Evolutionary conservation across 768 basidiomycete genomes (phyloP), one percentile per base, ranked within the genome.

Genomic region (Roridomyces roridus): DNA sequence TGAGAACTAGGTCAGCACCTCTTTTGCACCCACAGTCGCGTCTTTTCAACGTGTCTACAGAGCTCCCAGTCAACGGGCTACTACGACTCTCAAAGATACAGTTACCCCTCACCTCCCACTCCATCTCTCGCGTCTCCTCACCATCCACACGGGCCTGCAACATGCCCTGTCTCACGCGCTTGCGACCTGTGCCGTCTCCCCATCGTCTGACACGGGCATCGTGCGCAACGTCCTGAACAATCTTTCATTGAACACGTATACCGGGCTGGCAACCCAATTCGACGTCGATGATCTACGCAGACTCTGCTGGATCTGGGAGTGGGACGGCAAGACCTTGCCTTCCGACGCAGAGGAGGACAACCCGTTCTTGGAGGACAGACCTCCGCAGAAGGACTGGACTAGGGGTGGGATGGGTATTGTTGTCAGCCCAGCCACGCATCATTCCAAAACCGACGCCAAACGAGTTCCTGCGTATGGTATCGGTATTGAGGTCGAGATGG

Each of bases 291-390:
- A 92, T 65, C 76, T 94, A 42, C 83, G 77, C 53, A 80, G 88
- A 55, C 80, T 94, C 18, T 93, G 92, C 72, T 94, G 92, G 92
- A 57, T 94, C 15, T 93, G 92, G 91, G 92, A 94, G 68, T 94
- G 92, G 92, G 86, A 92, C 65, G 80, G 82, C 6, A 70, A 80
- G 40, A 58, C 76, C 6, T 49, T 82, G 4, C 75, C 80, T 3
- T 2, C 51, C 21, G n/a, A 49, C 21, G 55, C 75, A 6, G 83
- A 84, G 12, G 89, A 89, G 14, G 82, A 88, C 6, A 92, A 92
- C 60, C 89, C 89, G 28, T 91, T 92, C 79, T 72, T 91, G 65
- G 72, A 81, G 4, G 67, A 70, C 5, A 46, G 72, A 6, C 60
- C 77, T 10, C 72, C 75, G 25, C 64, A 77, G 15, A 81, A 82